Evolutionary conservation across 1,284 basidiomycete species (phyloP).

Genomic region (Microbotryum intermedium): DNA sequence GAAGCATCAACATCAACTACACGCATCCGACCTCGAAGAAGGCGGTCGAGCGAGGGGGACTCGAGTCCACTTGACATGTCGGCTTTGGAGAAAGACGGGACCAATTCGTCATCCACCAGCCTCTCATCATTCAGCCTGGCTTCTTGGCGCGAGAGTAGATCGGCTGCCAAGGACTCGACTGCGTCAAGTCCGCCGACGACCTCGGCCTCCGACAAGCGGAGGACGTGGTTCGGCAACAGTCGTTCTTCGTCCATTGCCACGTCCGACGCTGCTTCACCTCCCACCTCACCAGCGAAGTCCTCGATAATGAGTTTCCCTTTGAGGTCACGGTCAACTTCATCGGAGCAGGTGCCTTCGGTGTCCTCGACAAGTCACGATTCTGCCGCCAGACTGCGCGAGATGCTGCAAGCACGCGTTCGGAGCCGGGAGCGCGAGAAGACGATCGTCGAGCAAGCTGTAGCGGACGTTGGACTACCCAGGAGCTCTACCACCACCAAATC

Average conservation of each 20-base stretch:
- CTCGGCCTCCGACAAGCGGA: not conserved
- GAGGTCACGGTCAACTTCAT: too few species aligned
- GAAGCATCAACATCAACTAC: not conserved
- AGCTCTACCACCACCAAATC: not conserved
- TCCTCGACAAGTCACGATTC: not conserved
- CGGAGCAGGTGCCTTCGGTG: too few species aligned
- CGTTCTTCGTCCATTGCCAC: too few species aligned
- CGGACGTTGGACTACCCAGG: not conserved
- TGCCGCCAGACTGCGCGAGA: conserved; percentile 19
- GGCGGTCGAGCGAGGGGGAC: not conserved
- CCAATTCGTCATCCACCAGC: not conserved
- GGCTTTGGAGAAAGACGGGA: not conserved
- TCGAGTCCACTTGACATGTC: not conserved
- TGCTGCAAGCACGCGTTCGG: conserved; percentile 16
- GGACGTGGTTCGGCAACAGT: not conserved
- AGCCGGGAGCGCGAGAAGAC: conserved; percentile 16
- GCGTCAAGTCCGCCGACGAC: conserved; percentile 20
- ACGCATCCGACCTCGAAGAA: not conserved
- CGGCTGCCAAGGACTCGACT: conserved; percentile 46
- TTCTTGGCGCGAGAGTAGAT: conserved; percentile 1
- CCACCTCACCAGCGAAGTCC: not conserved
- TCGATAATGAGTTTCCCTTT: too few species aligned
- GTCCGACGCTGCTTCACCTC: too few species aligned
- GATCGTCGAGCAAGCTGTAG: not conserved
- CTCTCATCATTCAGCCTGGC: conserved; percentile 8